A percentile compares a stretch with the other conserved stretches of the same genome.
Conservation (phyloP, 352 stramenopile genomes). For the Pythium monospermum region DNA sequence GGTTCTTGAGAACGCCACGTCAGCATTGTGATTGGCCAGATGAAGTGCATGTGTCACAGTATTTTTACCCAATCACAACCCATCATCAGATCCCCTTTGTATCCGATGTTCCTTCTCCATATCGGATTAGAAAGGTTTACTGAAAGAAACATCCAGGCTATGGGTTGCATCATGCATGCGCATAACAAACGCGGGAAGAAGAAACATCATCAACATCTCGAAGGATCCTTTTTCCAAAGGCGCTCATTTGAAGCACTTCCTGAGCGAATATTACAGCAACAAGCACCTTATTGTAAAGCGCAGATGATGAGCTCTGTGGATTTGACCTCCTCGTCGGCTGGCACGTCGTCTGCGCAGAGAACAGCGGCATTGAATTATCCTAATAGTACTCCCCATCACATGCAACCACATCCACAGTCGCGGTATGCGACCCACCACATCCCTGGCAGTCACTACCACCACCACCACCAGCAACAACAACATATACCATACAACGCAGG, state of each 20-base stretch:
- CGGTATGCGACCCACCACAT: slow-evolving; percentile 13
- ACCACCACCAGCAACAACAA: too few relatives aligned
- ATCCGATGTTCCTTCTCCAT: slow-evolving; percentile 13
- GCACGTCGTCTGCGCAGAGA: slow-evolving; percentile 15
- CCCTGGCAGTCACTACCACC: too few relatives aligned
- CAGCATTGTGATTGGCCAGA: slow-evolving; percentile 17
- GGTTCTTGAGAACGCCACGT: too few relatives aligned
- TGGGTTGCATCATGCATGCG: not conserved
- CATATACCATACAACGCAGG: too few relatives aligned
- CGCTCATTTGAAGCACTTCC: too few relatives aligned
- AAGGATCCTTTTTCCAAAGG: too few relatives aligned
- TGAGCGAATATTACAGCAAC: too few relatives aligned
- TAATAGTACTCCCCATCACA: slow-evolving; percentile 7
- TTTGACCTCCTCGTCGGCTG: slow-evolving; percentile 13
- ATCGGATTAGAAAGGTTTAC: slow-evolving; percentile 8
- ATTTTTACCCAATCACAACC: slow-evolving; percentile 7
- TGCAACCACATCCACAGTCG: not conserved
- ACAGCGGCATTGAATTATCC: slow-evolving; percentile 5
- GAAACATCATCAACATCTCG: too few relatives aligned
- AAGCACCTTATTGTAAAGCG: slow-evolving; percentile 4
- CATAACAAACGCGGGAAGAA: too few relatives aligned
- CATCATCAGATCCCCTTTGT: not conserved
- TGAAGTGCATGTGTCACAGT: slow-evolving; percentile 13
- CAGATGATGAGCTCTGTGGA: slow-evolving; percentile 28
- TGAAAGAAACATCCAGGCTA: slow-evolving; percentile 17